phyloP scores from a whole-genome alignment of 1,284 basidiomycete species.

The Fistulina hepatica region DNA sequence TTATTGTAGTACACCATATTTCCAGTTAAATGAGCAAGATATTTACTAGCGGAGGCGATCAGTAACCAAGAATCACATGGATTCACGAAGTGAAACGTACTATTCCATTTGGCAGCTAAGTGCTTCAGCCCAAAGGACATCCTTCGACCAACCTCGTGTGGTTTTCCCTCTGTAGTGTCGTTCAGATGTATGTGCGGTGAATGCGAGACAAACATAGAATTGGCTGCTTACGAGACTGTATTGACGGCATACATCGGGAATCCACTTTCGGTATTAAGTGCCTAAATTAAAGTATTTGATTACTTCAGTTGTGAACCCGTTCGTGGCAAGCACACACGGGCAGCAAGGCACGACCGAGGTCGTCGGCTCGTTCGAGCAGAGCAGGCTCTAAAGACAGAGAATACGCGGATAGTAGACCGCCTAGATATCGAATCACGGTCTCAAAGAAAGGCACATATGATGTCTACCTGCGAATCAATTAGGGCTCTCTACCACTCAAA shows the following conservation, averaged over 20 bases:
- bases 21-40: slow-evolving; percentile 52
- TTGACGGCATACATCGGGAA: slow-evolving; percentile 41
- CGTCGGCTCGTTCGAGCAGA: slow-evolving; percentile 39
- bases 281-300: no score
- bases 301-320: no score
- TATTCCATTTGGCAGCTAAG: slow-evolving; percentile 38
- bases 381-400: slow-evolving; percentile 50
- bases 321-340: no score
- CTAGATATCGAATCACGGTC: slow-evolving; percentile 67
- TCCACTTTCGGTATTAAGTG: slow-evolving; percentile 36
- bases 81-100: slow-evolving; percentile 4
- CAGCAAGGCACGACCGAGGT: slow-evolving; percentile 36
- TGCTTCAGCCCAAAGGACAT: slow-evolving; percentile 26
- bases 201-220: background rate
- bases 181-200: background rate
- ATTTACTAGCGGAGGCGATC: slow-evolving; percentile 28
- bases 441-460: slow-evolving; percentile 54
- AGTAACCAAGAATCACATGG: background rate
- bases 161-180: background rate
- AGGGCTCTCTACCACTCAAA: slow-evolving; percentile 1
- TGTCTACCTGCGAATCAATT: slow-evolving; percentile 15
- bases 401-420: slow-evolving; percentile 61
- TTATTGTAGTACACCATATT: slow-evolving; percentile 38
- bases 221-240: slow-evolving; percentile 21
- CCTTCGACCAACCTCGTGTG: background rate